Base-by-base conservation (phyloP, 495 filamentous ascomycete genomes). In the Articulospora tetracladia region DNA sequence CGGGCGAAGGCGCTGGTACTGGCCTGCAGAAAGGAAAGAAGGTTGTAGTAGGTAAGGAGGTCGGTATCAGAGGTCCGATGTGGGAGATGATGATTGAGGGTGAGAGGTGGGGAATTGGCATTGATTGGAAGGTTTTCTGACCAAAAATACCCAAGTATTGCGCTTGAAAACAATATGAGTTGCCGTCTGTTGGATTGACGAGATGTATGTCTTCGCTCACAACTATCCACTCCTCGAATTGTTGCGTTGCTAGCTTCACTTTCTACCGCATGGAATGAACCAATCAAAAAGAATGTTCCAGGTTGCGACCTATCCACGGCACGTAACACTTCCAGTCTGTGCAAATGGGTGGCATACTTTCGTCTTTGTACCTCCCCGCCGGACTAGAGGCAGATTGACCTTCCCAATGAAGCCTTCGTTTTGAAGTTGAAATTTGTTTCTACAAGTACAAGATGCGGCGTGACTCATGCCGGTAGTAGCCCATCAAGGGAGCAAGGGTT, bases 71-170 rank as follows among this genome's bases (percentile, higher is more conserved):
- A 50, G 61, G 58, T 11, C 65, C 65, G 4, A 50, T 66, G 2
- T 70, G 68, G 68, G 65, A 70, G 51, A 63, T 68, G 17, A 36
- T 58, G 23, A 26, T 70, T 57, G 65, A 68, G 17, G 66, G 61
- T 1, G 60, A 51, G 54, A 68, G 58, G 44, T 70, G 68, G 68
- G 66, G 64, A n/a, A 63, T 70, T 59, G 65, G 65, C 24, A 60
- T 66, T 65, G 60, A 70, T 23, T 69, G 66, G 66, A 66, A 66
- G 39, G 60, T 64, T 28, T 57, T 65, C 44, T 30, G 53, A 51
- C 47, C 19, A 23, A 15, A 50, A 23, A 46, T 56, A 44, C 34
- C 51, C 28, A 47, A 23, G 6, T 12, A 28, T 4, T 54, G 8
- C 20, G 3, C 3, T 12, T 11, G 39, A 12, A 7, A 19, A 3